Conservation (phyloP, 768 basidiomycete species). For the Rhodotorula sphaerocarpa region DNA sequence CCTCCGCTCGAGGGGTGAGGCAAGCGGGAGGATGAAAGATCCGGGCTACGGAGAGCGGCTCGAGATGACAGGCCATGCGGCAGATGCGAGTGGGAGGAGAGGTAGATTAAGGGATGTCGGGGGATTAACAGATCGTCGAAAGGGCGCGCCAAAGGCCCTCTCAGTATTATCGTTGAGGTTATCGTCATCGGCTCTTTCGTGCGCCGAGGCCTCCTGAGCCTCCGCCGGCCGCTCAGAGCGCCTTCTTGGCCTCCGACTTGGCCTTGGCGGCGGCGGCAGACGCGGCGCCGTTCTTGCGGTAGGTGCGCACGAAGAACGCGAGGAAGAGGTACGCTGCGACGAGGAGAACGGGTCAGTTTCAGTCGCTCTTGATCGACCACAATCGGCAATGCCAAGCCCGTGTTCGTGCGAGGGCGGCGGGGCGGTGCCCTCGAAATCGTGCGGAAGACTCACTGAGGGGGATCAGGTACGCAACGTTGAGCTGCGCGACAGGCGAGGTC, state of each 20-base stretch:
- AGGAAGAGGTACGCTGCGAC: slow-evolving; percentile 36
- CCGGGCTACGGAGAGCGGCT: too few species aligned
- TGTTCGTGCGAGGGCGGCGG: too few species aligned
- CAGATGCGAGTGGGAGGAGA: too few species aligned
- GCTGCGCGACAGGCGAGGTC: not conserved
- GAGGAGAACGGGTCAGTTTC: not conserved
- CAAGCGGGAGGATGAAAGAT: too few species aligned
- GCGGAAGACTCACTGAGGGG: not conserved
- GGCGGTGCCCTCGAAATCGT: too few species aligned
- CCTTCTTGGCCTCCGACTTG: slow-evolving; percentile 10
- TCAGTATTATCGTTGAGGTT: too few species aligned
- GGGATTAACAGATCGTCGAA: too few species aligned
- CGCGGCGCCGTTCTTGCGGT: slow-evolving; percentile 17
- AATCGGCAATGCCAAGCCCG: not conserved
- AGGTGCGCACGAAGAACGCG: slow-evolving; percentile 38
- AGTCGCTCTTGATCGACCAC: not conserved
- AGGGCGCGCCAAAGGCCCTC: too few species aligned
- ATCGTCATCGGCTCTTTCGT: too few species aligned
- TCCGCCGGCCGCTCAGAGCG: not conserved
- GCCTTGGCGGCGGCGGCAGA: slow-evolving; percentile 5
- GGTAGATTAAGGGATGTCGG: too few species aligned
- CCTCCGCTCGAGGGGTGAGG: too few species aligned
- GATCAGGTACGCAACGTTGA: slow-evolving; percentile 36
- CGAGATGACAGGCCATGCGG: not conserved
- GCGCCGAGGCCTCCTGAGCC: too few species aligned